Percentiles rank a stretch among this genome's conserved stretches.
These are phyloP conservation scores for Lagerstroemia speciosa DNA, from an alignment of 345 rosid species.

Conservation along the genomic window DNA sequence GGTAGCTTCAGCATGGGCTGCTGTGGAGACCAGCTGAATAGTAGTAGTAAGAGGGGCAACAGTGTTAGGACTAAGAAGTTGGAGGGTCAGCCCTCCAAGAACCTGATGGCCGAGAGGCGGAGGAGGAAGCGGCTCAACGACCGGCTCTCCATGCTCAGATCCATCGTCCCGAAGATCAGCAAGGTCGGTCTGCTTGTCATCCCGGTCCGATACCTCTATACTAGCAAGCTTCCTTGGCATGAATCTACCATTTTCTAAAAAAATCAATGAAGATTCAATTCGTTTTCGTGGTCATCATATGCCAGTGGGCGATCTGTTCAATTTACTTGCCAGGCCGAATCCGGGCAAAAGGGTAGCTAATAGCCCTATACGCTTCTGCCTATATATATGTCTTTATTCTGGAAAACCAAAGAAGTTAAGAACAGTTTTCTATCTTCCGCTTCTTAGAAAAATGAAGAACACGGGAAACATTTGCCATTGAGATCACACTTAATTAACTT, in stretches of 20 bases:
- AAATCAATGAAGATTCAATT: too few relatives aligned
- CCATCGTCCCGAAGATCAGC: constrained; percentile 38
- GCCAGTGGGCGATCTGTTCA: background rate
- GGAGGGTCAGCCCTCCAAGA: constrained; percentile 35
- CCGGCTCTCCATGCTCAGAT: constrained; percentile 30
- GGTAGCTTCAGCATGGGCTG: background rate
- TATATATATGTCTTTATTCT: background rate
- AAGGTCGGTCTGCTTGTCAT: constrained; percentile 16
- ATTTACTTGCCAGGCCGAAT: background rate
- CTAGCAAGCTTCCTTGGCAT: background rate
- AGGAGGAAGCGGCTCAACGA: constrained; percentile 29
- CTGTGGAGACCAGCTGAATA: background rate
- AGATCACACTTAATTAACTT: background rate
- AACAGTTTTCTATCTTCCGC: background rate
- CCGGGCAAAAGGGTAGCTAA: background rate
- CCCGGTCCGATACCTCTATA: background rate
- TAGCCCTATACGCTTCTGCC: background rate
- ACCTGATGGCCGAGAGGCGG: constrained; percentile 38
- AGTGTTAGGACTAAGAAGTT: constrained; percentile 9
- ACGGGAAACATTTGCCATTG: background rate
- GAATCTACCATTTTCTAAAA: background rate
- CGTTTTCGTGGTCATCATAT: too few relatives aligned
- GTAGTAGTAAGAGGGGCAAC: background rate
- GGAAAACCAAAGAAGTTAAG: too few relatives aligned
- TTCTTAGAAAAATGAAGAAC: background rate